Evolutionary conservation across 2,329 filamentous ascomycete species (phyloP), one percentile per base, ranked within the genome.

Genomic region (Sporothrix curviconia): DNA sequence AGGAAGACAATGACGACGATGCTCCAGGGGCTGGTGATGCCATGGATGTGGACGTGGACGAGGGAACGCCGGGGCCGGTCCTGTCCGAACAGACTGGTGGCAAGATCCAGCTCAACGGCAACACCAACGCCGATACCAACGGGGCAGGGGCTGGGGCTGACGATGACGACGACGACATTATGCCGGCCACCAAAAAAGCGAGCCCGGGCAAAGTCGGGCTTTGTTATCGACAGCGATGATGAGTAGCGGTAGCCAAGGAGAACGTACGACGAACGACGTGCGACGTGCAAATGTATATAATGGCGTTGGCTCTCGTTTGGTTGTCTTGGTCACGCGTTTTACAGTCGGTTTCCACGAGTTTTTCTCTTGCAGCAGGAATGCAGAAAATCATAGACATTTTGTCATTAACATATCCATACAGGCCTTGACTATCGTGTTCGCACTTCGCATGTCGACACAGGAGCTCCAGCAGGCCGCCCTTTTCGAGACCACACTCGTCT

Each of bases 141-240:
- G 60, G 22, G 25, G 40, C 59, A 22, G 60, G 59, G n/a, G n/a
- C n/a, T n/a, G n/a, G n/a, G n/a, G n/a, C n/a, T 7, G 64, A 67
- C 42, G 64, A 69, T 37, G 72, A 73, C 4, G 74, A 74, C 4
- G 74, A 77, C 8, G 74, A 75, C 7, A 73, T 74, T 28, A 72
- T 74, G 1, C 69, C 68, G 0, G 70, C 63, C 8, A 24, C 49
- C 7, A 3, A 72, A 73, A 58, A 64, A 67, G 62, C 72, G 78
- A 57, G 70, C 72, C 1, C 72, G 78, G 60, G 71, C 76, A 3
- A 74, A 75, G 54, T 76, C 76, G 17, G 81, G 81, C 0, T 84
- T 85, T 60, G 68, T 84, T 46, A 64, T 82, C 36, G 81, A 84
- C 64, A 83, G 81, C 60, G 82, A 82, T 66, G 82, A 85, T 49